Evolutionary conservation across 2,329 filamentous ascomycete genomes (phyloP).

Genomic region (Ceratocystis smalleyi): DNA sequence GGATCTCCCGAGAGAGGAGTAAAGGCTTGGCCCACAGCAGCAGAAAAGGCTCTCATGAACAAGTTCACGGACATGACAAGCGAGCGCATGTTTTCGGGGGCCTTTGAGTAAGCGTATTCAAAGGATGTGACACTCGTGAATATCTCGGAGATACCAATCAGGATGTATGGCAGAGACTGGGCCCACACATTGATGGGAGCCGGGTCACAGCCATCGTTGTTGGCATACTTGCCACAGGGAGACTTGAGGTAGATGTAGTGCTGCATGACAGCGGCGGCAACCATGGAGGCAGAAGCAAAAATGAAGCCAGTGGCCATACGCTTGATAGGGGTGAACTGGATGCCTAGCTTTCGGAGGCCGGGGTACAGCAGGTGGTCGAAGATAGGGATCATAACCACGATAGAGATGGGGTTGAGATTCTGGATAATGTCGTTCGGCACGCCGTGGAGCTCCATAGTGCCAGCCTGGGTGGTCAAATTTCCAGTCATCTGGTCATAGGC

Average conservation of each 20-base stretch:
- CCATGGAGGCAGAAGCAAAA: slow-evolving; percentile 46
- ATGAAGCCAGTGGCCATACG: slow-evolving; percentile 58
- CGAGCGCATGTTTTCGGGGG: slow-evolving; percentile 65
- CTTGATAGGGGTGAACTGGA: slow-evolving; percentile 60
- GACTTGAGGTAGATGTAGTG: slow-evolving; percentile 49
- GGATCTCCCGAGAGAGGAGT: slow-evolving; percentile 47
- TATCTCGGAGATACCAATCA: slow-evolving; percentile 38
- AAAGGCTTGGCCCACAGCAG: slow-evolving; percentile 55
- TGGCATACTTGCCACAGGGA: slow-evolving; percentile 42
- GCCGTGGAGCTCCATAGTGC: slow-evolving; percentile 50
- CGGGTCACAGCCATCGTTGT: slow-evolving; percentile 34
- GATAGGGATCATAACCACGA: slow-evolving; percentile 61
- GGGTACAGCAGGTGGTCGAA: slow-evolving; percentile 58
- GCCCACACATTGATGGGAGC: slow-evolving; percentile 52
- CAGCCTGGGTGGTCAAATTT: slow-evolving; percentile 48
- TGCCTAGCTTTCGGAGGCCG: slow-evolving; percentile 42
- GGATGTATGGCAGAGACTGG: slow-evolving; percentile 36
- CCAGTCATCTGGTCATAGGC: slow-evolving; percentile 45
- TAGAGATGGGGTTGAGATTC: slow-evolving; percentile 60
- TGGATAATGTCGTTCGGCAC: slow-evolving; percentile 64
- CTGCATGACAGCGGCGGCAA: slow-evolving; percentile 41
- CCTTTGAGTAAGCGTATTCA: slow-evolving; percentile 65
- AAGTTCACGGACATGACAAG: slow-evolving; percentile 56
- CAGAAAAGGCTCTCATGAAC: slow-evolving; percentile 54
- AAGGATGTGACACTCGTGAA: slow-evolving; percentile 44